phyloP scores from a whole-genome alignment of 75 land plant genomes.

The Isoetes taiwanensis region DNA sequence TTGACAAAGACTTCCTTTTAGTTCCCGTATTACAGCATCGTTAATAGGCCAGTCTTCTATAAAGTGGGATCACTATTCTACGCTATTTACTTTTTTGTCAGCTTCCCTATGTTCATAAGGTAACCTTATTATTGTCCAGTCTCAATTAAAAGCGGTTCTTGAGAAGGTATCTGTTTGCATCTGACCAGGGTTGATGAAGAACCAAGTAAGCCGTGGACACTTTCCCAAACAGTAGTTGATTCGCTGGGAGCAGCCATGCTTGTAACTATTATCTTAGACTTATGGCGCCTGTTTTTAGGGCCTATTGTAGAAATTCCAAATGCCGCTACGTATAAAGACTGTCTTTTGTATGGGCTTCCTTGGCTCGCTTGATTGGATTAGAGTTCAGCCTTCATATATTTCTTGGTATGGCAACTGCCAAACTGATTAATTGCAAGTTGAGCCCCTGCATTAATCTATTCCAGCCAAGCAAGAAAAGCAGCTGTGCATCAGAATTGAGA shows the following conservation, averaged over 20 bases:
- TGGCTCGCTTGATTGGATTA: too few relatives aligned
- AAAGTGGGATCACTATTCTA: slow-evolving; percentile 94
- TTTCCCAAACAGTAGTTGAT: slow-evolving; percentile 74
- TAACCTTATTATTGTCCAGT: slow-evolving; percentile 13
- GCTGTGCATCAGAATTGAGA: too few relatives aligned
- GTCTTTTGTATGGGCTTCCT: slow-evolving; percentile 56
- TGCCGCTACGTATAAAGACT: slow-evolving; percentile 29
- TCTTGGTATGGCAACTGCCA: too few relatives aligned
- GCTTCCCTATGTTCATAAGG: slow-evolving; percentile 98
- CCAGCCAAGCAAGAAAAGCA: too few relatives aligned
- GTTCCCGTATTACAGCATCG: slow-evolving; percentile 93
- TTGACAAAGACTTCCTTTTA: slow-evolving; percentile 10
- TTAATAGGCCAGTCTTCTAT: slow-evolving; percentile 75
- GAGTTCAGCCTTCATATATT: too few relatives aligned
- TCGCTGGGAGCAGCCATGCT: slow-evolving; percentile 89
- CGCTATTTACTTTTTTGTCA: slow-evolving; percentile 82
- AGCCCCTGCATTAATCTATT: too few relatives aligned
- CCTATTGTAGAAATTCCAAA: slow-evolving; percentile 60
- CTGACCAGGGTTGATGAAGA: slow-evolving; percentile 68
- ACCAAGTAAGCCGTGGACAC: slow-evolving; percentile 49
- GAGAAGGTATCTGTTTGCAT: background rate
- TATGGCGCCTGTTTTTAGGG: slow-evolving; percentile 79
- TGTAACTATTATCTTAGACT: slow-evolving; percentile 76
- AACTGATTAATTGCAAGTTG: too few relatives aligned
- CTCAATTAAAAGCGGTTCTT: background rate